phyloP scores from a whole-genome alignment of 2,329 filamentous ascomycete genomes.

The Penicillium sp. region DNA sequence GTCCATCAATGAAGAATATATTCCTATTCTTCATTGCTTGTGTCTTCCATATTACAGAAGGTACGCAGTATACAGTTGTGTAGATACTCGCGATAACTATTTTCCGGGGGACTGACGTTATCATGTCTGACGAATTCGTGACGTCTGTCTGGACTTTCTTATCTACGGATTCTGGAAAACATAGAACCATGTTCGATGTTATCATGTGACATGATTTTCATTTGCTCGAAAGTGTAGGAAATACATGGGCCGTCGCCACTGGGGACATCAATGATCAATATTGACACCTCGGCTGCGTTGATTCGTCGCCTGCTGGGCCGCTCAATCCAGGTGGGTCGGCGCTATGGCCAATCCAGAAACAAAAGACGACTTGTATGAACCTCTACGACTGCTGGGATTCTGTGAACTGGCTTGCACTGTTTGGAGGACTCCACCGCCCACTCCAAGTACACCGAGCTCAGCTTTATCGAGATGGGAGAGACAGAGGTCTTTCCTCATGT shows the following conservation, averaged over 20 bases:
- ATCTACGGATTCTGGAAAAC: too few species aligned
- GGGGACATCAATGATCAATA: slow-evolving; percentile 69
- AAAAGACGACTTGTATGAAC: slow-evolving; percentile 81
- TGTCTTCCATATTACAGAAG: too few species aligned
- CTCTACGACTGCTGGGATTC: slow-evolving; percentile 80
- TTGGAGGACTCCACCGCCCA: slow-evolving; percentile 90
- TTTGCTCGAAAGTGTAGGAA: too few species aligned
- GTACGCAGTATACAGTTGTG: too few species aligned
- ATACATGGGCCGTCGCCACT: too few species aligned
- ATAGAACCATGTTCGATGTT: too few species aligned
- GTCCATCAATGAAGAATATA: too few species aligned
- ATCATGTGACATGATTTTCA: too few species aligned
- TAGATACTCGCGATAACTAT: background rate
- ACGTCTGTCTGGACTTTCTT: too few species aligned
- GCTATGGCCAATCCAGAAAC: slow-evolving; percentile 62
- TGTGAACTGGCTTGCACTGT: slow-evolving; percentile 83
- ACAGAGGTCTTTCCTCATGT: slow-evolving; percentile 80
- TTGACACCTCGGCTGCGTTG: slow-evolving; percentile 76
- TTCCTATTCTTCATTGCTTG: too few species aligned
- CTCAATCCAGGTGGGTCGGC: slow-evolving; percentile 75
- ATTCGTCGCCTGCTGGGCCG: slow-evolving; percentile 68
- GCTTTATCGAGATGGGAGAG: slow-evolving; percentile 81
- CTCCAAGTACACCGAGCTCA: slow-evolving; percentile 88
- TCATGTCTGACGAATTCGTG: too few species aligned
- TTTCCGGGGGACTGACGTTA: background rate